Base-by-base conservation (phyloP, 805 yeast genomes). In the Pichia paraexigua region DNA sequence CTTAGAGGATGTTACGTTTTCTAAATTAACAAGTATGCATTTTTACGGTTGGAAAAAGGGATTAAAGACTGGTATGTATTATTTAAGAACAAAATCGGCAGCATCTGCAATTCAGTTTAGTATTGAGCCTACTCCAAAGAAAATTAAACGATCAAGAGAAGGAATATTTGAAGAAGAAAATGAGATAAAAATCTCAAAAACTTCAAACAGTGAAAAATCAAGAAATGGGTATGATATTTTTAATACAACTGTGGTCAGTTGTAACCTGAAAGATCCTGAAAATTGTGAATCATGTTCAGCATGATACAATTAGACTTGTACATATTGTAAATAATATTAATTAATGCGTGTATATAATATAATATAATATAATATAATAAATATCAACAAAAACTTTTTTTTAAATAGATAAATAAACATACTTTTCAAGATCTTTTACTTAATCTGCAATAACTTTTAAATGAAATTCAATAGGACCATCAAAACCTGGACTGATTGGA, bases 1-100 rank as follows among this genome's bases (percentile, higher is more conserved):
- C 72, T 76, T 94, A 69, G 81, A 79, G 66, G 83, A 83, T 55
- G 97, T 97, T 54, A 90, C 98, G 2, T 87, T 89, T 92, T 95
- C 96, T 62, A 94, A 94, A 70, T 78, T 94, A 65, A 94, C 98
- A 7, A 82, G 94, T 58, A 94, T 94, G 97, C 99, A 94, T 70
- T 94, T 94, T 76, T 92, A 94, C 66, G 98, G 97, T 46, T 94
- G 99, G 99, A 87, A 87, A 75, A 89, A 87, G 75, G 99, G 99
- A 55, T 79, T 94, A 67, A 94, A 94, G 78, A 94, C 99, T 6
- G 99, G 99, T 64, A 92, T 94, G 95, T 94, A 94, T 76, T 94
- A 94, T 71, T 75, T 94, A 69, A 84, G 98, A 71, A 92, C 98
- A 12, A 95, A 88, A 76, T 97, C 98, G 54, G 99, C 99, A 21